Evolutionary conservation across 345 rosid genomes (phyloP), one percentile per base, ranked within the genome.

Genomic region (Gossypium rotundifolium): DNA sequence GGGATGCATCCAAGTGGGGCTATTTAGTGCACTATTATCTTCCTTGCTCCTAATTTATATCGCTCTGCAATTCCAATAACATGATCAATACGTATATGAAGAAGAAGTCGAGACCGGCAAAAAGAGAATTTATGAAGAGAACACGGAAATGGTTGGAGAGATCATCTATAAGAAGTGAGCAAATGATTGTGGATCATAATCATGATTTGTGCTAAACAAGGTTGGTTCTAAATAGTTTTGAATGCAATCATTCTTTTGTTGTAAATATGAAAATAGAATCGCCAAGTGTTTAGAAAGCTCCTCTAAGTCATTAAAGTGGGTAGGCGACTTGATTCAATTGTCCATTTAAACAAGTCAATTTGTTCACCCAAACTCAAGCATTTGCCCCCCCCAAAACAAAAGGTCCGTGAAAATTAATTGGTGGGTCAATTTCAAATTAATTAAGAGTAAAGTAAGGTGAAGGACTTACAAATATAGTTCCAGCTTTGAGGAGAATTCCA

Each of bases 1-100:
- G 88, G 88, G 33, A 82, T 78, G 85, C 90, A 86, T 3, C 88
- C 87, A 0, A 88, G 77, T 1, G 88, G 87, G 1, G 87, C 88
- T 29, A 88, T 52, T 72, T 88, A 84, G 51, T 78, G 75, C 72
- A 82, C 70, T 16, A 85, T 74, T 7, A 86, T 63, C 78, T 79
- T 88, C 57, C 85, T 82, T 2, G 81, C 86, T 75, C 88, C 88
- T 62, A 80, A 1, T 11, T 49, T 62, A 42, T 82, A 79, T 17
- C 23, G 27, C 74, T 81, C 85, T 84, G 54, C 22, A 65, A 68
- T 25, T 48, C 11, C 58, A 48, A 65, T 68, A 3, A 23, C 9
- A 68, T 25, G 57, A 12, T 33, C 40, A 33, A 33, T 33, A 33
- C 57, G 20, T 9, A 52, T 52, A 17, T 13, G 13, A 45, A 66